These are phyloP conservation scores for Candolleomyces efflorescens DNA, from an alignment of 768 basidiomycete species.

Conservation along the genomic window DNA sequence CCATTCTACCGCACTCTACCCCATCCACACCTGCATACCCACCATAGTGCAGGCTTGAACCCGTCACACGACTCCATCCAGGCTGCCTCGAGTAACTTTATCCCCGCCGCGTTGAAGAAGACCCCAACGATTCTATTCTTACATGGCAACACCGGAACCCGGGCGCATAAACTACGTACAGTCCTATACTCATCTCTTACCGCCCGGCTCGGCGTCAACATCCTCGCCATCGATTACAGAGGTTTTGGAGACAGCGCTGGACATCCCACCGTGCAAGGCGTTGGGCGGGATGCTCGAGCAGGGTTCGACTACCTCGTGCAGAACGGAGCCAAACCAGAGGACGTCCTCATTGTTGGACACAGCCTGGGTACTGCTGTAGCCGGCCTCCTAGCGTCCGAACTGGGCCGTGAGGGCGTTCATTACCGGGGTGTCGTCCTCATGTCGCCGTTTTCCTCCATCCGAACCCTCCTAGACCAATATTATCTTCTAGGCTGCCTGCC, in stretches of 20 bases:
- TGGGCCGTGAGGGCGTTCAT: conserved; percentile 38
- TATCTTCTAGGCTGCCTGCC: conserved; percentile 61
- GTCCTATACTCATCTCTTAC: conserved; percentile 46
- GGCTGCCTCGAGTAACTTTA: conserved; percentile 23
- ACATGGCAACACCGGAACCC: conserved; percentile 70
- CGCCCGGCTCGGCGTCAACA: conserved; percentile 49
- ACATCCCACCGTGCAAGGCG: conserved; percentile 54
- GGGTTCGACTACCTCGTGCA: conserved; percentile 62
- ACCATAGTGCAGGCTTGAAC: neutral
- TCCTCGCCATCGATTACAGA: conserved; percentile 70
- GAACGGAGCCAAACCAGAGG: conserved; percentile 41
- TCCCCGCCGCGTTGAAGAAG: conserved; percentile 23
- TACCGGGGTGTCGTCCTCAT: conserved; percentile 30
- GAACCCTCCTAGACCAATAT: conserved; percentile 64
- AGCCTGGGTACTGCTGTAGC: conserved; percentile 75
- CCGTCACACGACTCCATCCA: conserved; percentile 9
- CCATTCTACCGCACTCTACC: conserved; percentile 37
- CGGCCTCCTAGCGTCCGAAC: conserved; percentile 38
- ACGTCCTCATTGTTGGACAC: conserved; percentile 66
- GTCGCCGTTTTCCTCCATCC: conserved; percentile 52
- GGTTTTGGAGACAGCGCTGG: conserved; percentile 74
- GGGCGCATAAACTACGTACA: conserved; percentile 51
- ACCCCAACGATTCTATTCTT: conserved; percentile 65
- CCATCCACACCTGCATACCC: conserved; percentile 30
- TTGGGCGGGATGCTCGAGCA: conserved; percentile 53